Evolutionary conservation across 306 rosid species (phyloP), one percentile per base, ranked within the genome.

Genomic region (Potentilla sterilis): DNA sequence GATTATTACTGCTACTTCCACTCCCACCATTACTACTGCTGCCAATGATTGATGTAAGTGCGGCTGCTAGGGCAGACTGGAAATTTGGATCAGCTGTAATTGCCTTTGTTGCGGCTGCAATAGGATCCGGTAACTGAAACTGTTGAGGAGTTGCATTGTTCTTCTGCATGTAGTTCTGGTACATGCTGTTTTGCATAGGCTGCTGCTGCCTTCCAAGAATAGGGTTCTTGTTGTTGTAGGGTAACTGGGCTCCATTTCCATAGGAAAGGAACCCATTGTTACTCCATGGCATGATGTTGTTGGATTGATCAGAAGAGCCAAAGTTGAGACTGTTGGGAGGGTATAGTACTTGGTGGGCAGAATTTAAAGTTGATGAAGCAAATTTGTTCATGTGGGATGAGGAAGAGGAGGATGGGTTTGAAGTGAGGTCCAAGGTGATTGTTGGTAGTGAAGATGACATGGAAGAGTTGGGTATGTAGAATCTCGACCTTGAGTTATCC

Each of bases 71-170:
- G 24, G 91, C 99, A 0, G 98, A 92, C 55, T 92, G 99, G 81
- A 96, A 96, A 46, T 72, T 85, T 0, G 99, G 99, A 82, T 96
- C 96, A 0, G 90, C 77, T 0, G 98, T 90, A 71, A 92, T 96
- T 4, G 86, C 96, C 86, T 90, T 89, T 4, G 99, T 92, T 46
- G 99, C 98, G 6, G 99, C 99, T 2, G 99, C 90, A 67, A 96
- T 85, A 14, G 89, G 70, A 18, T 90, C 88, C 18, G 84, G 83
- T 46, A 73, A 70, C 58, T 78, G 78, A 47, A 72, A 63, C 8
- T 44, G 82, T 0, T 28, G 81, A 12, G 70, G 70, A 67, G 2
- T 59, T 13, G 73, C 72, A 19, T 70, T 61, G 67, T 76, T 81
- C 44, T 80, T 88, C 59, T 85, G 96, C 81, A 84, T 52, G 82